Percentiles rank a stretch among this genome's conserved stretches.
Evolutionary conservation across 306 rosid species (phyloP).

Genomic region (Gastrolobium bilobum): DNA sequence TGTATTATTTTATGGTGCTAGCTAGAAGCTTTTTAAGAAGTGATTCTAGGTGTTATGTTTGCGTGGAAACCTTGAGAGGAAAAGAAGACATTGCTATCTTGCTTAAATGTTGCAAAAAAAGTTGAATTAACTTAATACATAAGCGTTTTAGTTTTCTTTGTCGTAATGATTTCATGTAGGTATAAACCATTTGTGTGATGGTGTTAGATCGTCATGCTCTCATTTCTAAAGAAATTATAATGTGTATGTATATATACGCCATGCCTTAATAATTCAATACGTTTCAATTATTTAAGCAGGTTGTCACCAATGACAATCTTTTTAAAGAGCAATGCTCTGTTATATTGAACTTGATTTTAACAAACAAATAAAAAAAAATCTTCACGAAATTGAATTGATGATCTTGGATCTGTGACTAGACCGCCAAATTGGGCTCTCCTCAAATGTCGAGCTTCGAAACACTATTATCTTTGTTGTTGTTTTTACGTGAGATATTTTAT

Average conservation of each 20-base stretch:
- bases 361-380: too few relatives aligned
- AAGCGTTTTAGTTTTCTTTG: conserved; percentile 11
- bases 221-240: neutral
- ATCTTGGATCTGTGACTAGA: too few relatives aligned
- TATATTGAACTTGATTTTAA: too few relatives aligned
- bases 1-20: neutral
- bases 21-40: neutral
- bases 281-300: conserved; percentile 29
- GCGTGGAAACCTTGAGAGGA: neutral
- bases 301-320: neutral
- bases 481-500: too few relatives aligned
- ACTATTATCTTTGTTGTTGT: too few relatives aligned
- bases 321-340: neutral
- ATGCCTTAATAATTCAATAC: neutral
- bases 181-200: conserved; percentile 7
- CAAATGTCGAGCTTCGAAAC: too few relatives aligned
- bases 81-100: neutral
- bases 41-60: neutral
- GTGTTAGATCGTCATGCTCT: neutral
- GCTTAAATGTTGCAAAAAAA: neutral
- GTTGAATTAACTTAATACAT: neutral
- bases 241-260: neutral
- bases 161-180: neutral
- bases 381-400: too few relatives aligned
- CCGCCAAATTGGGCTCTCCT: too few relatives aligned